phyloP scores from a whole-genome alignment of 106 monocot species.

The Agapanthus africanus region DNA sequence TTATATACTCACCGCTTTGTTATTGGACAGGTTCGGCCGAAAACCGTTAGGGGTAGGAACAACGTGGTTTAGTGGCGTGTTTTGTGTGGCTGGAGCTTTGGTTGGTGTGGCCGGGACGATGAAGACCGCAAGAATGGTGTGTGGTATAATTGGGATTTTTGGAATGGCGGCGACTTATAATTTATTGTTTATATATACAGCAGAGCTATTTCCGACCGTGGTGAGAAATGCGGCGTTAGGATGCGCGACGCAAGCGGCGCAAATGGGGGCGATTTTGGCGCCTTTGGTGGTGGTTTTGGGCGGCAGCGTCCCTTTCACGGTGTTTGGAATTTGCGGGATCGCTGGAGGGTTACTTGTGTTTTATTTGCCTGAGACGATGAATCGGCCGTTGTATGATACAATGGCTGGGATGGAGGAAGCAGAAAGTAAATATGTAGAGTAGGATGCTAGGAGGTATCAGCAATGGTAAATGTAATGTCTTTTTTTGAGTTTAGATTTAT shows the following conservation, averaged over 20 bases:
- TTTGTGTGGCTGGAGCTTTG: constrained; percentile 37
- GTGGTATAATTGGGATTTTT: constrained; percentile 74
- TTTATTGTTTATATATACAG: constrained; percentile 60
- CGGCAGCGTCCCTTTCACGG: constrained; percentile 29
- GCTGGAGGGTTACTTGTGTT: constrained; percentile 33
- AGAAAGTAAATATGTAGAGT: constrained; percentile 8
- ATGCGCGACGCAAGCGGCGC: constrained; percentile 52
- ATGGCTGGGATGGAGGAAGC: constrained; percentile 50
- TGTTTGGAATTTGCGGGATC: constrained; percentile 49
- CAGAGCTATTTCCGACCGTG: constrained; percentile 84
- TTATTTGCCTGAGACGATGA: constrained; percentile 65
- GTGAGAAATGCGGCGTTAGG: constrained; percentile 82
- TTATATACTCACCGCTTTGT: constrained; percentile 38
- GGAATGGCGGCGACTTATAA: constrained; percentile 86
- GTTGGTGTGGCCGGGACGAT: constrained; percentile 12
- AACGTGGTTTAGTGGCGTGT: constrained; percentile 62
- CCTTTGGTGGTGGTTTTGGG: constrained; percentile 68
- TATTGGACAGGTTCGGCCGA: constrained; percentile 52
- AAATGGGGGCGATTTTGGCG: constrained; percentile 71
- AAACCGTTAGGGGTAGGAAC: constrained; percentile 47
- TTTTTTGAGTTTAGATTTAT: no score
- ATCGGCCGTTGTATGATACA: constrained; percentile 54
- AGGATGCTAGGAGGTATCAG: no score
- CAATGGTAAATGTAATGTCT: no score
- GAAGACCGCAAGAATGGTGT: constrained; percentile 34